Percentiles rank a stretch among this genome's conserved stretches.
phyloP scores from a whole-genome alignment of 768 basidiomycete genomes.

The Mycena crocata region DNA sequence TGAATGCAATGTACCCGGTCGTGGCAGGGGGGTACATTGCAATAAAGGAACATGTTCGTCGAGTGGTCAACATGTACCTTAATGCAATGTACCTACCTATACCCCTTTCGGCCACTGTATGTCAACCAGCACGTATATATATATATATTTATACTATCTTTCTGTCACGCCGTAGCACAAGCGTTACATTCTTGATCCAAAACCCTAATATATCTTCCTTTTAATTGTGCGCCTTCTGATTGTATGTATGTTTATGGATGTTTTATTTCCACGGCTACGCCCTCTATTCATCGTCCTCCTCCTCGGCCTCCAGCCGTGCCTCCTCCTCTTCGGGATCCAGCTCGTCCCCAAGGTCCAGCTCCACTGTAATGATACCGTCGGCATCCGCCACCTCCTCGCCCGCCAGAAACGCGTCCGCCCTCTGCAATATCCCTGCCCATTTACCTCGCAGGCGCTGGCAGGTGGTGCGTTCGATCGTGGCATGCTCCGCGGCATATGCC shows the following conservation, averaged over 20 bases:
- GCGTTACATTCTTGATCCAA: too few species aligned
- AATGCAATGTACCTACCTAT: background rate
- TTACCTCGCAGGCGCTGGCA: background rate
- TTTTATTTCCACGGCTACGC: too few species aligned
- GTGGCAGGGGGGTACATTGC: slow-evolving; percentile 9
- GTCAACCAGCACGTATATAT: too few species aligned
- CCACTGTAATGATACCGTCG: background rate
- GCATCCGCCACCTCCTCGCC: background rate
- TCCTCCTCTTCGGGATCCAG: background rate
- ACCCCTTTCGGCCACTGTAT: background rate
- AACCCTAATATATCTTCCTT: too few species aligned
- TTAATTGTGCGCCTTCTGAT: too few species aligned
- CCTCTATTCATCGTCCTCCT: too few species aligned
- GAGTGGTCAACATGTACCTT: background rate
- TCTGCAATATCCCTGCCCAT: background rate
- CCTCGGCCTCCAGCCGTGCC: background rate
- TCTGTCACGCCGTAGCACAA: too few species aligned
- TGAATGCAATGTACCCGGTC: slow-evolving; percentile 8
- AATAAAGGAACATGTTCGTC: background rate
- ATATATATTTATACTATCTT: too few species aligned
- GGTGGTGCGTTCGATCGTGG: background rate
- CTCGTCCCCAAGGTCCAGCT: background rate
- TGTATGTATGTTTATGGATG: too few species aligned
- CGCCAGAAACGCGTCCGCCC: background rate
- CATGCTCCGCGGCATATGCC: background rate